These are phyloP conservation scores for Insectozyma bohioensis DNA, from an alignment of 1,139 yeast genomes.

Conservation along the genomic window DNA sequence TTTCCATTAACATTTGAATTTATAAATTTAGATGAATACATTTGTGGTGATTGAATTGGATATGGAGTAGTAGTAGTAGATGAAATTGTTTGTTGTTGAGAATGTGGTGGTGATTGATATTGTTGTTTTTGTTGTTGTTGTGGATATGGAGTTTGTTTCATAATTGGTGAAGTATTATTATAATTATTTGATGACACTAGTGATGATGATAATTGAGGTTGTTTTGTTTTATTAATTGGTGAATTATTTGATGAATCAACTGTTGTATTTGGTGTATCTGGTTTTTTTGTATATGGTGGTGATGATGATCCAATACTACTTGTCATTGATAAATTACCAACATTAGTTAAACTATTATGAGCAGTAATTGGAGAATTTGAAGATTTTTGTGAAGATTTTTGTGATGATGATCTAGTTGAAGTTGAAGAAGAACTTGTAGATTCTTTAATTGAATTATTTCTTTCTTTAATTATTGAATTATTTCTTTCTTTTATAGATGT, in stretches of 20 bases:
- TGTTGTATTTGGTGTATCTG: slow-evolving; percentile 9
- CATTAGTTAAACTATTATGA: slow-evolving; percentile 5
- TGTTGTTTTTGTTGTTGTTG: background rate
- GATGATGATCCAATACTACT: background rate
- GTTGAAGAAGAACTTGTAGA: background rate
- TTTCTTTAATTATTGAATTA: background rate
- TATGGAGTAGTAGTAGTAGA: background rate
- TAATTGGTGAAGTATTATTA: background rate
- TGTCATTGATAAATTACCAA: background rate
- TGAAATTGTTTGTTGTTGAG: background rate
- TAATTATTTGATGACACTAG: background rate
- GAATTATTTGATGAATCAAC: slow-evolving; percentile 3
- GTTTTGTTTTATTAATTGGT: background rate
- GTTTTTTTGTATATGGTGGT: background rate
- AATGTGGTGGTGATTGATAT: background rate
- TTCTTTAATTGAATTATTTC: slow-evolving; percentile 2
- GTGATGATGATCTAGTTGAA: too few relatives aligned
- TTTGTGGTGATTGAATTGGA: slow-evolving; percentile 2
- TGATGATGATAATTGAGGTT: slow-evolving; percentile 1
- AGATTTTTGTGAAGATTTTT: slow-evolving; percentile 1
- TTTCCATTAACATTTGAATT: slow-evolving; percentile 8
- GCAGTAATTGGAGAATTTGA: slow-evolving; percentile 3
- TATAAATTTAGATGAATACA: slow-evolving; percentile 7
- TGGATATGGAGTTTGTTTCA: slow-evolving; percentile 1
- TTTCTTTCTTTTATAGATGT: too few relatives aligned